Conservation (phyloP, 1,139 yeast species). For the Wickerhamiella infanticola region DNA sequence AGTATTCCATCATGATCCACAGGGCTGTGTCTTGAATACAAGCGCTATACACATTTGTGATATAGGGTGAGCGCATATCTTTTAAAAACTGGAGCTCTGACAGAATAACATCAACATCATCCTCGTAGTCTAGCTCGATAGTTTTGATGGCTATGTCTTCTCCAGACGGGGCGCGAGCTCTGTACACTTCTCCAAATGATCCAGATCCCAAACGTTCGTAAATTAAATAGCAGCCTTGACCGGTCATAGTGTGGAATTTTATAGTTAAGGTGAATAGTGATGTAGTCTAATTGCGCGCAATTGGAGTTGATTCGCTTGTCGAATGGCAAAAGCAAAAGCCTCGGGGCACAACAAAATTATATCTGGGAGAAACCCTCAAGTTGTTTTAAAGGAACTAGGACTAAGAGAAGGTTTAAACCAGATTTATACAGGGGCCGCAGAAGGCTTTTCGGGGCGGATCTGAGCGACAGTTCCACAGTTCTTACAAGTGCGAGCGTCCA, state of each 20-base stretch:
- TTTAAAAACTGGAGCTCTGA: slow-evolving; percentile 88
- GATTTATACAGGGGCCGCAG: neutral
- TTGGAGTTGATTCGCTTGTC: too few species aligned
- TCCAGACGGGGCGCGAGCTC: slow-evolving; percentile 43
- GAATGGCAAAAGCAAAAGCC: too few species aligned
- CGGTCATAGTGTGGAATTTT: neutral
- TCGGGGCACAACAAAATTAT: too few species aligned
- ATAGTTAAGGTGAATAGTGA: too few species aligned
- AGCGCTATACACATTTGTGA: slow-evolving; percentile 78
- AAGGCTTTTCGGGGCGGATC: slow-evolving; percentile 11
- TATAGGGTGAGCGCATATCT: slow-evolving; percentile 73
- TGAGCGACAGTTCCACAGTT: slow-evolving; percentile 45
- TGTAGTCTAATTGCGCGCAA: too few species aligned
- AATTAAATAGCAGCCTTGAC: slow-evolving; percentile 16
- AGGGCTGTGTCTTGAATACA: slow-evolving; percentile 39
- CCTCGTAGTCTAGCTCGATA: slow-evolving; percentile 80
- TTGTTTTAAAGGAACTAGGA: neutral
- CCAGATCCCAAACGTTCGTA: slow-evolving; percentile 95
- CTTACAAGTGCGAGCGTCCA: slow-evolving; percentile 52
- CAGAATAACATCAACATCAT: slow-evolving; percentile 75
- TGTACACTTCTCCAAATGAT: slow-evolving; percentile 89
- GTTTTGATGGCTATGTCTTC: slow-evolving; percentile 67
- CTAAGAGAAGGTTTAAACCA: neutral
- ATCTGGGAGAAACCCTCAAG: too few species aligned
- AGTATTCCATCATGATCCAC: slow-evolving; percentile 87